Percentiles rank a stretch among this genome's conserved stretches.
These are phyloP conservation scores for Tetrahymena thermophila DNA, from an alignment of 73 alveolate genomes.

Conservation along the genomic window DNA sequence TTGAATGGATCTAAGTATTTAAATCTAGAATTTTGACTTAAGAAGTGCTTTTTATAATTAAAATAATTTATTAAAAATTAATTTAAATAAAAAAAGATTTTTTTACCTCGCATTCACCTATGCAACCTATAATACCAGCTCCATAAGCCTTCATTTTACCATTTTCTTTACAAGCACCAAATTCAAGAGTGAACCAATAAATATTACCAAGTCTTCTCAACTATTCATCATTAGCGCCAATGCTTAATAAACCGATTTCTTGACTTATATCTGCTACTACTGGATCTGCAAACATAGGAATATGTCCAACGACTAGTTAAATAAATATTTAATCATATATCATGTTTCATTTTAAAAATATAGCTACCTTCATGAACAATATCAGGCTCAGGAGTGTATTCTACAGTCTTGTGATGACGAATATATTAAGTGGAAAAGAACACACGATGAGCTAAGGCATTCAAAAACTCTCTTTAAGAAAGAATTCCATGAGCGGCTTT, in stretches of 20 bases:
- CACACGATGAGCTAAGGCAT: slow-evolving; percentile 79
- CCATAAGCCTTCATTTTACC: slow-evolving; percentile 49
- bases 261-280: slow-evolving; percentile 65
- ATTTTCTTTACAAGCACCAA: slow-evolving; percentile 50
- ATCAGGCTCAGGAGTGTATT: slow-evolving; percentile 58
- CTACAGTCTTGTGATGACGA: slow-evolving; percentile 51
- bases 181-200: slow-evolving; percentile 60
- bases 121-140: slow-evolving; percentile 50
- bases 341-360: too few species aligned
- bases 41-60: not conserved
- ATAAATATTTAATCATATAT: too few species aligned
- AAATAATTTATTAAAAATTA: not conserved
- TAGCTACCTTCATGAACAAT: slow-evolving; percentile 51
- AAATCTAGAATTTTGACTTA: not conserved
- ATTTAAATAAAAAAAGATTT: not conserved
- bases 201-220: slow-evolving; percentile 46
- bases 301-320: slow-evolving; percentile 59
- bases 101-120: slow-evolving; percentile 40
- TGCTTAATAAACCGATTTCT: slow-evolving; percentile 58
- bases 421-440: slow-evolving; percentile 77
- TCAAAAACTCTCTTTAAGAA: slow-evolving; percentile 68
- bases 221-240: slow-evolving; percentile 58
- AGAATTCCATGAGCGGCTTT: slow-evolving; percentile 74
- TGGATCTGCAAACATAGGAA: slow-evolving; percentile 60
- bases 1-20: slow-evolving; percentile 23